Evolutionary conservation across 2,329 filamentous ascomycete genomes (phyloP), one percentile per base, ranked within the genome.

Genomic region (Penicillium oxalicum): DNA sequence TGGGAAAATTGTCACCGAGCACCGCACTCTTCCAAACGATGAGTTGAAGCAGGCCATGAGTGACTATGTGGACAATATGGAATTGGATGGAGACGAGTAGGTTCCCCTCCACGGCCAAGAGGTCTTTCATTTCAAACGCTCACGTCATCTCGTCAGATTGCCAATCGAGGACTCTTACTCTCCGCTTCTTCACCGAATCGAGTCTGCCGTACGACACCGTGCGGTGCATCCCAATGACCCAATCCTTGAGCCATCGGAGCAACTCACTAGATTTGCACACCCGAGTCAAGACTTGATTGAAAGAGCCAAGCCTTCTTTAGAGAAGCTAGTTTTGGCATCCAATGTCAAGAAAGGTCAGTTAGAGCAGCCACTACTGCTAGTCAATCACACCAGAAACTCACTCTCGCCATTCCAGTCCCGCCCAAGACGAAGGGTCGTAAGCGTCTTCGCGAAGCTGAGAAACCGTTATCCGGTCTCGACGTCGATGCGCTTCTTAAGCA

Each of bases 51-150:
- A 84, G 42, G 86, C 89, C 1, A 97, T 98, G 91, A 86, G 84
- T 65, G 82, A 88, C 54, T 97, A 91, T 58, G 89, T 98, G 6
- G 89, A 97, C 65, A 82, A 81, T 6, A 95, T 98, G 91, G 91
- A 96, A 61, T 74, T 98, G 2, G 57, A 85, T 60, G 85, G 78
- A 8, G 78, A 76, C 40, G 86, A 95, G 77, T 40, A 7, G 0
- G 11, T 4, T 18, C 1, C 3, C 27, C 3, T 24, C 7, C 12
- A 27, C 34, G 24, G 34, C 38, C 13, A n/a, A 35, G 3, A 13
- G 11, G n/a, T 7, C 9, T 25, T 26, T 18, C 12, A 25, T 27
- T 36, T 12, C 9, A 32, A 52, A 57, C 36, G 61, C 44, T 26
- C 40, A 37, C 13, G 1, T 8, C 4, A 9, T 34, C 3, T n/a